These are phyloP conservation scores for Gigaspora rosea DNA, from an alignment of 192 early-diverging fungal species.

Conservation along the genomic window DNA sequence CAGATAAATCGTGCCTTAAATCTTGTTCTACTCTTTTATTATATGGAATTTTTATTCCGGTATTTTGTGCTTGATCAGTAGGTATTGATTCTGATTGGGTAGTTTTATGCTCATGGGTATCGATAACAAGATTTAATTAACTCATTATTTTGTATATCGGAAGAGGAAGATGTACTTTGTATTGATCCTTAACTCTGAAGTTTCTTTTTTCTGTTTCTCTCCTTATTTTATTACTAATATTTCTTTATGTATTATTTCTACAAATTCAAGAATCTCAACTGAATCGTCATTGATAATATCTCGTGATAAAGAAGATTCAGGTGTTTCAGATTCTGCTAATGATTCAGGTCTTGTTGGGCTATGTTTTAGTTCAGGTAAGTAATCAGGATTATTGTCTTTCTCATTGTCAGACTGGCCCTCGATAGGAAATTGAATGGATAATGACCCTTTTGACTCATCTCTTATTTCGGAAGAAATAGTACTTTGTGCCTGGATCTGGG, in stretches of 20 bases:
- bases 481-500: constrained; percentile 8
- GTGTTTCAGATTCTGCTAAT: background rate
- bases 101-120: too few species aligned
- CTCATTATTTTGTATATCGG: too few species aligned
- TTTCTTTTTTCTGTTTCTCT: constrained; percentile 12
- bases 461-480: constrained; percentile 8
- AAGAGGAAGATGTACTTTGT: background rate
- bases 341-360: constrained; percentile 12
- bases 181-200: constrained; percentile 8
- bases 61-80: too few species aligned
- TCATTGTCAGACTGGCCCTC: background rate
- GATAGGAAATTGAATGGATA: constrained; percentile 6
- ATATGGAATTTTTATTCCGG: too few species aligned
- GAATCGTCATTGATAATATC: too few species aligned
- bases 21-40: too few species aligned
- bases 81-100: too few species aligned
- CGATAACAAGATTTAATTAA: too few species aligned
- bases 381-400: background rate
- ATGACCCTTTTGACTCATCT: background rate
- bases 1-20: too few species aligned
- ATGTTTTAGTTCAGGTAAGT: constrained; percentile 22
- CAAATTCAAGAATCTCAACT: constrained; percentile 1
- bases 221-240: constrained; percentile 21
- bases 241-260: constrained; percentile 25
- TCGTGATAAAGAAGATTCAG: background rate